Percentiles rank a stretch among this genome's conserved stretches.
Conservation (phyloP, 2,329 filamentous ascomycete genomes). For the Diaporthe vaccinii region DNA sequence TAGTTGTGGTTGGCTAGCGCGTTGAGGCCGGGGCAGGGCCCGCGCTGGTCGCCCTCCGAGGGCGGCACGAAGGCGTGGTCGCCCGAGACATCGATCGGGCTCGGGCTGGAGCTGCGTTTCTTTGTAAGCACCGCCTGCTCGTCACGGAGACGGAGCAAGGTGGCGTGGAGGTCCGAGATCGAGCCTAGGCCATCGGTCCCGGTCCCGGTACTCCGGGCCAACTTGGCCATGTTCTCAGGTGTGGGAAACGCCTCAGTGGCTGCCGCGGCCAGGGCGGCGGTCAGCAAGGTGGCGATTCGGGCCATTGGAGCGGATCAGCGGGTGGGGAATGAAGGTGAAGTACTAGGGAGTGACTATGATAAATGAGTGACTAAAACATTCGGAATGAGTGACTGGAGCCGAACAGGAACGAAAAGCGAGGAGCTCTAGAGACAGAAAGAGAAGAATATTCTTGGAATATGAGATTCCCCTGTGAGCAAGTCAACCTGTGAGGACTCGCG, state of each 20-base stretch:
- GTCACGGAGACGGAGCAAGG: constrained; percentile 12
- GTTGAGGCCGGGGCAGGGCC: constrained; percentile 57
- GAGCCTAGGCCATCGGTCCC: neutral
- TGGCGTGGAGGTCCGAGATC: neutral
- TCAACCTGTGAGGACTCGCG: constrained; percentile 1
- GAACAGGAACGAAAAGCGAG: neutral
- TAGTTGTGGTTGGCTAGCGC: constrained; percentile 58
- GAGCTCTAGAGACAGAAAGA: neutral
- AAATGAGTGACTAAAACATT: constrained; percentile 7
- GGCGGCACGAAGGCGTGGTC: constrained; percentile 33
- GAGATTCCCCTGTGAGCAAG: neutral
- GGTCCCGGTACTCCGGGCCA: neutral
- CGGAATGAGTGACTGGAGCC: neutral
- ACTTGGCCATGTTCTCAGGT: constrained; percentile 2
- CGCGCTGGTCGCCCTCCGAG: constrained; percentile 52
- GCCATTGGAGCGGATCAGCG: neutral
- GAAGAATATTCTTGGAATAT: neutral
- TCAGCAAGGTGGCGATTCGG: constrained; percentile 1
- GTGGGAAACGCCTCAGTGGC: constrained; percentile 1
- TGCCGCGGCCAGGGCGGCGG: constrained; percentile 2
- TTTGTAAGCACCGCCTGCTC: neutral
- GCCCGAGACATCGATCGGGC: constrained; percentile 1
- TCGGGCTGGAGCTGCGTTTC: constrained; percentile 7
- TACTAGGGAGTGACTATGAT: neutral
- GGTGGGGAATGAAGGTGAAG: neutral